A percentile compares a stretch with the other conserved stretches of the same genome.
Evolutionary conservation across 306 rosid species (phyloP).

Genomic region (Vigna trinervia): DNA sequence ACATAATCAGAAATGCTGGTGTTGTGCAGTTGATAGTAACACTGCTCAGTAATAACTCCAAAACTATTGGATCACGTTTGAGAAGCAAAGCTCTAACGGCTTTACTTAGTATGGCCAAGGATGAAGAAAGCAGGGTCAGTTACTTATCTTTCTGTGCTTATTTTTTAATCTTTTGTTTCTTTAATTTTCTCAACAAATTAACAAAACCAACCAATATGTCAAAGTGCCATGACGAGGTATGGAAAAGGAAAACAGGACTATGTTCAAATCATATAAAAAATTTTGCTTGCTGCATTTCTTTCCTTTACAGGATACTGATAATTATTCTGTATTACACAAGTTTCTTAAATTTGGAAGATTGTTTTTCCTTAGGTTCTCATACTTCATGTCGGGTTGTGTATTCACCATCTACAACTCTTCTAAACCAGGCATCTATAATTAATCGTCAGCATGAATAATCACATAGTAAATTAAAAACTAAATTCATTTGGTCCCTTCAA

Average conservation of each 20-base stretch:
- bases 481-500: background rate
- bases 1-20: slow-evolving; percentile 54
- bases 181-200: slow-evolving; percentile 8
- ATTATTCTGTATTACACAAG: background rate
- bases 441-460: background rate
- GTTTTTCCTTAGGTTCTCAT: background rate
- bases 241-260: background rate
- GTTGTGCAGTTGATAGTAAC: slow-evolving; percentile 48
- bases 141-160: background rate
- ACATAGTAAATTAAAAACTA: background rate
- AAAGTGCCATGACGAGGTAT: background rate
- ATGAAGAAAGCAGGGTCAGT: slow-evolving; percentile 72
- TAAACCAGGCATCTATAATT: background rate
- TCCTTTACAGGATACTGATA: background rate
- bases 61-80: slow-evolving; percentile 55
- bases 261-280: background rate
- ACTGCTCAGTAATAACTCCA: slow-evolving; percentile 58
- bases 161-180: background rate
- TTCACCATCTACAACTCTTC: background rate
- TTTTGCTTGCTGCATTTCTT: background rate
- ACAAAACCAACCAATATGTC: background rate
- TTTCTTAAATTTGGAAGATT: background rate
- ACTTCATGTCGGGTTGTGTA: background rate
- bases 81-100: slow-evolving; percentile 61
- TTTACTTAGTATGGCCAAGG: slow-evolving; percentile 58